Conservation (phyloP, 169 alveolate genomes). For the Eimeria maxima region DNA sequence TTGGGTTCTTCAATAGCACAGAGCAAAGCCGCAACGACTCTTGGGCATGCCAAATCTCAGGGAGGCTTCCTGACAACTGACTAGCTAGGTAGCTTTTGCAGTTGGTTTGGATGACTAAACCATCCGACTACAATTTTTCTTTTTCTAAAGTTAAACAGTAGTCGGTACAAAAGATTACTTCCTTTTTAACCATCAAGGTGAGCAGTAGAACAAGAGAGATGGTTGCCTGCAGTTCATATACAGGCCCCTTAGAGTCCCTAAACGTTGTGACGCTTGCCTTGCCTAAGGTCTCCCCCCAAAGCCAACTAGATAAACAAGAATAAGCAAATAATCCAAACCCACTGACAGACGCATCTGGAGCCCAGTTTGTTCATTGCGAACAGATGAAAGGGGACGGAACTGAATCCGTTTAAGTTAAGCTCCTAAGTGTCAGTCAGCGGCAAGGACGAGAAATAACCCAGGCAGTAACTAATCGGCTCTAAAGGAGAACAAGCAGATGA, state of each 20-base stretch:
- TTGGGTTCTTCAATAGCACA: no score
- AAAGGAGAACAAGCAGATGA: neutral
- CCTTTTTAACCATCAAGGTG: no score
- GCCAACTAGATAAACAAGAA: neutral
- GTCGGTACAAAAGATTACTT: no score
- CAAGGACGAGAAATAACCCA: neutral
- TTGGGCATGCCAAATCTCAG: neutral
- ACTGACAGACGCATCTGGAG: neutral
- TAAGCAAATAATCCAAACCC: neutral
- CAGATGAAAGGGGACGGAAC: neutral
- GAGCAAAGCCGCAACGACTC: no score
- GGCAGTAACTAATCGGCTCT: neutral
- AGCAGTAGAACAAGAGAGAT: neutral
- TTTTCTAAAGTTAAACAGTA: no score
- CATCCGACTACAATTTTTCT: no score
- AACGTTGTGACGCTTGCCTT: neutral
- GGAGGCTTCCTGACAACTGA: neutral
- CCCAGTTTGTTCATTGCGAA: neutral
- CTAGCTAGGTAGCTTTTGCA: neutral
- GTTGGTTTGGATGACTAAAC: neutral
- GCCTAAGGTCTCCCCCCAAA: no score
- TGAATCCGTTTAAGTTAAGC: neutral
- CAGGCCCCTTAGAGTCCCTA: neutral
- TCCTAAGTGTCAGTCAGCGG: neutral
- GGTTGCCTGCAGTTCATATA: neutral